These are phyloP conservation scores for Penicillium expansum DNA, from an alignment of 2,329 filamentous ascomycete species.

Conservation along the genomic window DNA sequence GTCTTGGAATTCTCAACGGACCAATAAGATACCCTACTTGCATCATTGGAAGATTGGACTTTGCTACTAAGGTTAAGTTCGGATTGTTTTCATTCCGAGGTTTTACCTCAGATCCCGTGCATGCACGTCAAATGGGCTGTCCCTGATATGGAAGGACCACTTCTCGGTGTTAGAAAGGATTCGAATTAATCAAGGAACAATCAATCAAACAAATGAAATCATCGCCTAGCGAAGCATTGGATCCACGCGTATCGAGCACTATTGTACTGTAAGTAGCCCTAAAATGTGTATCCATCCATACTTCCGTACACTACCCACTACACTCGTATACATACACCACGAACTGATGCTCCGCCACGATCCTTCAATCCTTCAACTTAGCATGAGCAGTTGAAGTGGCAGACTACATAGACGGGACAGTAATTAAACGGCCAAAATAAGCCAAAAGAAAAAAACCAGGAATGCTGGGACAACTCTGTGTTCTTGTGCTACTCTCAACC, in stretches of 20 bases:
- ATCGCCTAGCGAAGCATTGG: background rate
- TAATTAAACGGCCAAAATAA: slow-evolving; percentile 14
- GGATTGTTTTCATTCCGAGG: background rate
- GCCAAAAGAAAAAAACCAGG: background rate
- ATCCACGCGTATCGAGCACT: slow-evolving; percentile 9
- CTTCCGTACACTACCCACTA: slow-evolving; percentile 3
- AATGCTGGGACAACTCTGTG: slow-evolving; percentile 5
- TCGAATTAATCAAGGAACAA: background rate
- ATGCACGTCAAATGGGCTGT: background rate
- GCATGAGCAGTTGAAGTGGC: background rate
- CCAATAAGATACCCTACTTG: background rate
- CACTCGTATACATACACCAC: background rate
- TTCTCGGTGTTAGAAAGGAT: background rate
- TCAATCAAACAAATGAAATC: background rate
- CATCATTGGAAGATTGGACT: background rate
- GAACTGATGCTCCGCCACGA: background rate
- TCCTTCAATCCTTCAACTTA: background rate
- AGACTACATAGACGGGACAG: slow-evolving; percentile 2
- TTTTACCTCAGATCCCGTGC: background rate
- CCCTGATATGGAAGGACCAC: background rate
- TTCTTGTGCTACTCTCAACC: background rate
- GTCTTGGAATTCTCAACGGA: background rate
- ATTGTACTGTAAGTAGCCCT: slow-evolving; percentile 23
- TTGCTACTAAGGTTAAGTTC: background rate
- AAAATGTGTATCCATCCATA: background rate